These are phyloP conservation scores for Phytophthora sp. DNA, from an alignment of 352 stramenopile genomes.

Conservation along the genomic window DNA sequence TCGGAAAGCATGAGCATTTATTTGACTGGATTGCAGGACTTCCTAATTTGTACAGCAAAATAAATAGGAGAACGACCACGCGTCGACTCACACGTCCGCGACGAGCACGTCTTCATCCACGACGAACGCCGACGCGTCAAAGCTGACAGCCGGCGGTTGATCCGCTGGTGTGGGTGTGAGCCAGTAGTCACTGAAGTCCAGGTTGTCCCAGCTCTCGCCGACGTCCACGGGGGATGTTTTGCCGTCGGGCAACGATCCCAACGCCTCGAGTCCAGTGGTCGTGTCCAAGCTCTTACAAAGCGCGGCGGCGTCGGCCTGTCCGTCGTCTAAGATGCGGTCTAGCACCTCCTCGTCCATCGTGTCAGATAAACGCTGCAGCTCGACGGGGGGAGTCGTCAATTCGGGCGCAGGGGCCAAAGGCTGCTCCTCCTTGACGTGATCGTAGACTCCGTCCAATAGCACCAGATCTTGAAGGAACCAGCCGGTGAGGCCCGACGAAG, in stretches of 20 bases:
- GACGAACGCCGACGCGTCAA: slow-evolving; percentile 27
- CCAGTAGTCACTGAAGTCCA: slow-evolving; percentile 42
- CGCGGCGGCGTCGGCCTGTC: slow-evolving; percentile 17
- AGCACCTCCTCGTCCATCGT: slow-evolving; percentile 27
- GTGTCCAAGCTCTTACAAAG: slow-evolving; percentile 27
- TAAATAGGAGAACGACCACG: slow-evolving; percentile 33
- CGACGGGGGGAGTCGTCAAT: neutral
- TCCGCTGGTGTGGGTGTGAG: slow-evolving; percentile 21
- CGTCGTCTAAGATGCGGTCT: slow-evolving; percentile 20
- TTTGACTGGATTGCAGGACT: slow-evolving; percentile 9
- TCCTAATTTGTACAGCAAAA: slow-evolving; percentile 33
- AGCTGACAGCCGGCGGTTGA: slow-evolving; percentile 19
- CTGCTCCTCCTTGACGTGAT: slow-evolving; percentile 15
- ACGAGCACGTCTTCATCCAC: slow-evolving; percentile 44
- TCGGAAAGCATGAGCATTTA: slow-evolving; percentile 12
- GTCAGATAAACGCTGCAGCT: slow-evolving; percentile 4
- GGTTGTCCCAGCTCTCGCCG: slow-evolving; percentile 37
- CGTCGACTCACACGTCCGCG: slow-evolving; percentile 34
- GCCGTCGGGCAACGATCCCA: slow-evolving; percentile 25
- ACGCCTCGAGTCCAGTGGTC: slow-evolving; percentile 20
- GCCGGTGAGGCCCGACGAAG: slow-evolving; percentile 11
- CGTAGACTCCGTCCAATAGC: slow-evolving; percentile 36
- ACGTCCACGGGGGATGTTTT: slow-evolving; percentile 53
- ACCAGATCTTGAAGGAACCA: slow-evolving; percentile 42
- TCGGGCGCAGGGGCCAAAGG: neutral